Conservation (phyloP, 1,284 basidiomycete genomes). For the Papiliotrema fonsecae region DNA sequence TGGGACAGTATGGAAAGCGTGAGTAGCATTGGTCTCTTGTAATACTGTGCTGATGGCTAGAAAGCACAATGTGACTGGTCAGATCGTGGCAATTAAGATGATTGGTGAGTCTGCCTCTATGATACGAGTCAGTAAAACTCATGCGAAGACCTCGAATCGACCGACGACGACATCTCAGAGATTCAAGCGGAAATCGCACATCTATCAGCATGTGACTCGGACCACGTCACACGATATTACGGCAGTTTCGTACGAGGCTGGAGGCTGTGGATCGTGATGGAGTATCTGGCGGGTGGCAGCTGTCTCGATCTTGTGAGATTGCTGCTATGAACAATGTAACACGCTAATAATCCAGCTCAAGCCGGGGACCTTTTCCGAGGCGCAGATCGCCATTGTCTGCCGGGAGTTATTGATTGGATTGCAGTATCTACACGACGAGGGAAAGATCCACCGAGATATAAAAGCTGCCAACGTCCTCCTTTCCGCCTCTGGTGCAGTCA, state of each 20-base stretch:
- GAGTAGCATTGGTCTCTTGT: conserved; percentile 16
- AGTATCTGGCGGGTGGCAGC: conserved; percentile 96
- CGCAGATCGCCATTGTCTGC: conserved; percentile 89
- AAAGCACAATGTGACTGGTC: conserved; percentile 85
- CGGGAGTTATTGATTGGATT: conserved; percentile 90
- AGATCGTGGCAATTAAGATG: conserved; percentile 96
- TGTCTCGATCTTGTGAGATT: conserved; percentile 74
- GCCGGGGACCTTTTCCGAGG: conserved; percentile 81
- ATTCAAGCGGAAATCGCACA: conserved; percentile 98
- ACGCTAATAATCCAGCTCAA: conserved; percentile 57
- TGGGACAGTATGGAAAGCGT: conserved; percentile 92
- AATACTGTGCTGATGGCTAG: conserved; percentile 16
- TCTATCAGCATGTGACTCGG: conserved; percentile 89
- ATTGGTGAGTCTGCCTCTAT: conserved; percentile 59
- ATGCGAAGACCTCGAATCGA: conserved; percentile 53
- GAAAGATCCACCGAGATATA: conserved; percentile 97
- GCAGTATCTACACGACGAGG: conserved; percentile 87
- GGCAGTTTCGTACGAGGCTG: conserved; percentile 94
- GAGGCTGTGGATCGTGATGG: conserved; percentile 99
- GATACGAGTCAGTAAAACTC: not conserved
- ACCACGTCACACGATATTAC: conserved; percentile 93
- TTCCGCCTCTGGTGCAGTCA: conserved; percentile 84
- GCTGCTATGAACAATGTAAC: no score
- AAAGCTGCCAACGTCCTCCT: conserved; percentile 96
- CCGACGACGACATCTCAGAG: conserved; percentile 91